Base-by-base conservation (phyloP, 768 basidiomycete species). In the Boletus pseudo-olivaceus region DNA sequence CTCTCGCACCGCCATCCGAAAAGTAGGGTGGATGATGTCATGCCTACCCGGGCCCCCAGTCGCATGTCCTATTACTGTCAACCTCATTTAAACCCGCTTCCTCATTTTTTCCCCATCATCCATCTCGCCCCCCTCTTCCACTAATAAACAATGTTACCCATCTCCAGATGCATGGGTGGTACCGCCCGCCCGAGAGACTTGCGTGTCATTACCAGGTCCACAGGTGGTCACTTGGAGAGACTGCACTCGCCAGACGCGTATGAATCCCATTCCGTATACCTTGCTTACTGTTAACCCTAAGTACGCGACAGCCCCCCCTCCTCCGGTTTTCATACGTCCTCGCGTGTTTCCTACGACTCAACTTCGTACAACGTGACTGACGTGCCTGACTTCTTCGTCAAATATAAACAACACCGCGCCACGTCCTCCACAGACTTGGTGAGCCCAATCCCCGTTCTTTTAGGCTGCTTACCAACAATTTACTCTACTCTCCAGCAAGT, bases 131-230 rank as follows among this genome's bases (percentile, higher is more conserved):
- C 46, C 35, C 17, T 3, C 15, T n/a, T 11, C 47, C 35, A 23
- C 49, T 19, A 0, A 14, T 19, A 0, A 14, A 51, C 50, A 3
- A 71, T 67, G 67, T 11, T 44, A 0, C 39, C 54, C 40, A 45
- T 54, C 37, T 58, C 57, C 47, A 79, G 79, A 15, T 72, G 66
- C 49, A 66, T 72, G 62, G 66, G 72, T 1, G 76, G 77, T 41
- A 69, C 75, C 60, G 67, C 77, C 5, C 69, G 73, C 33, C 75
- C 77, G 0, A 59, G 52, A 9, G 71, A 73, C 40, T 46, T 80
- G 19, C 72, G 72, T 7, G 51, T 57, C n/a, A 49, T 72, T 15
- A 65, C 74, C 51, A 75, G 71, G 71, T 74, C 71, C 40, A 62
- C 64, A 10, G 73, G 74, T 19, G 72, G 72, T 8, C 49, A 59